Conservation (phyloP, 805 yeast species). For the Ogataea zsoltii region DNA sequence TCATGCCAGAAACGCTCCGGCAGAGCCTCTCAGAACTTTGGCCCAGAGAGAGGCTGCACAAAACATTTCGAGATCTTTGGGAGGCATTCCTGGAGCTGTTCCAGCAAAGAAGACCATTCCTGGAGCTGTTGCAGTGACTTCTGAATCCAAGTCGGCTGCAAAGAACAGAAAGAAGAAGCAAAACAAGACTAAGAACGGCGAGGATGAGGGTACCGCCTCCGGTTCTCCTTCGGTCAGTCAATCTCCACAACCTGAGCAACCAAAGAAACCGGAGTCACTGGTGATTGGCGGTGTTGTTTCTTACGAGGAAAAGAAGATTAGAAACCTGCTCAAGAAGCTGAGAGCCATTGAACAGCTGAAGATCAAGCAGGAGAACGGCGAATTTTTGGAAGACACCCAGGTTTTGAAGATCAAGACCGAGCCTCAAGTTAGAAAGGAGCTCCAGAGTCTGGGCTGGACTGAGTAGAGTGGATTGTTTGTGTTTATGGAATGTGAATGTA, state of each 20-base stretch:
- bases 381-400: constrained; percentile 90
- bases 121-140: constrained; percentile 46
- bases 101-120: constrained; percentile 47
- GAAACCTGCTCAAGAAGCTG: constrained; percentile 87
- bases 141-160: constrained; percentile 63
- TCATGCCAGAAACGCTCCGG: constrained; percentile 61
- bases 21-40: constrained; percentile 47
- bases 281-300: constrained; percentile 65
- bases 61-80: constrained; percentile 20
- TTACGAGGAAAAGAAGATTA: constrained; percentile 88
- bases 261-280: constrained; percentile 33
- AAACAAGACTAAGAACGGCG: constrained; percentile 48
- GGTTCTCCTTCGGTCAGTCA: constrained; percentile 5
- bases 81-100: constrained; percentile 29
- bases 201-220: constrained; percentile 18
- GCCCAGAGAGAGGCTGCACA: constrained; percentile 55
- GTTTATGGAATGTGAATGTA: not conserved
- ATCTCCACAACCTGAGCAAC: constrained; percentile 17
- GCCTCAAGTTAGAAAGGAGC: constrained; percentile 72
- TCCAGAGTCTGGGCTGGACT: constrained; percentile 67
- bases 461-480: constrained; percentile 14
- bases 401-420: constrained; percentile 86
- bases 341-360: constrained; percentile 94
- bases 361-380: constrained; percentile 80
- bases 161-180: constrained; percentile 78